Conservation (phyloP, 495 filamentous ascomycete genomes). For the Trichoderma asperelloides region DNA sequence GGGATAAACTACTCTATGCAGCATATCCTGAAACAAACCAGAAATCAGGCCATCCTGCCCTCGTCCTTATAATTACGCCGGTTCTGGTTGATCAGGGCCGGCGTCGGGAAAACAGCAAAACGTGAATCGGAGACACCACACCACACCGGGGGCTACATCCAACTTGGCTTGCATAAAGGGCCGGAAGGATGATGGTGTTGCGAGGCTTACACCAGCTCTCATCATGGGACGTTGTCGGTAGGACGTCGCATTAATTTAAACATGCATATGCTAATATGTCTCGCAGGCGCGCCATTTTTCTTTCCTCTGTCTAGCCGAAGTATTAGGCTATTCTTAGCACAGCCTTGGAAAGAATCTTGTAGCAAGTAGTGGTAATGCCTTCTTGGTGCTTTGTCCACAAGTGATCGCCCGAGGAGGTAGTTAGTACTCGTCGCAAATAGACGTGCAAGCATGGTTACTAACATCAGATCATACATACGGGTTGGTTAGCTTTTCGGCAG, state of each 20-base stretch:
- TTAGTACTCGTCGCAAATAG: not conserved
- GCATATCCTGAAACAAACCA: slow-evolving; percentile 2
- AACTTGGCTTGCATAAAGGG: not conserved
- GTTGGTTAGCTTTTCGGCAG: not conserved
- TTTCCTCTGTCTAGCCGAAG: not conserved
- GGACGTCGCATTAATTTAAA: not conserved
- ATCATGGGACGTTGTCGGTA: not conserved
- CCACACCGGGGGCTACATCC: not conserved
- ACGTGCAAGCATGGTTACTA: not conserved
- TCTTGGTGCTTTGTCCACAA: no score
- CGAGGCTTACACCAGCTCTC: not conserved
- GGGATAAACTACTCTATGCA: not conserved
- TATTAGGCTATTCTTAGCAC: no score
- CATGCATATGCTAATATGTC: not conserved
- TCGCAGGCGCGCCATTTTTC: not conserved
- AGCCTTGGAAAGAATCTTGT: no score
- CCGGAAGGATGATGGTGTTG: not conserved
- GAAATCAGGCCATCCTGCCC: not conserved
- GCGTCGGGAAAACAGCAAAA: not conserved
- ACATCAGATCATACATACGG: not conserved
- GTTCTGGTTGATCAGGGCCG: not conserved
- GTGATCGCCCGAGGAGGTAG: not conserved
- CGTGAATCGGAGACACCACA: not conserved
- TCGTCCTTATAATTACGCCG: not conserved
- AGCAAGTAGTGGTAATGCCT: no score